Base-by-base conservation (phyloP, 352 stramenopile genomes). In the Elongisporangium undulatum region DNA sequence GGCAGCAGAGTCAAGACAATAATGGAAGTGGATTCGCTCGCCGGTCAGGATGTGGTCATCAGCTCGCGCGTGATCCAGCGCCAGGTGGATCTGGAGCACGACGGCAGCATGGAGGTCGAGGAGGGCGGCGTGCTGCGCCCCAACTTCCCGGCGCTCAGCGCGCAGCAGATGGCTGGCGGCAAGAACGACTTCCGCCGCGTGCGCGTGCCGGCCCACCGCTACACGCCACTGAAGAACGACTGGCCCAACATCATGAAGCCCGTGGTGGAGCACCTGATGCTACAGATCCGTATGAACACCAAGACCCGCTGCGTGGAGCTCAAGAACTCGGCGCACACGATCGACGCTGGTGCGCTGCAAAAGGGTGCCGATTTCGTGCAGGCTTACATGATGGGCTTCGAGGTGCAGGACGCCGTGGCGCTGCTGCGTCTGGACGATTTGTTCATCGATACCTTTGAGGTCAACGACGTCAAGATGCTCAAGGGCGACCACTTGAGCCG, bases 331-430 rank as follows among this genome's bases (percentile, higher is more conserved):
- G 72, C 83, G 50, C 82, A 97, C 63, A 99, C 97, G 23, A 77
- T 94, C 34, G 96, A 99, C 69, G 72, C 87, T 5, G 96, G 93
- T 23, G 90, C 95, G 38, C 74, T 99, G 41, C 97, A 99, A 75
- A 99, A 99, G 67, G 96, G 86, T 23, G 92, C 92, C 0, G 96
- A 99, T 82, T 99, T 99, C 67, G 90, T 99, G 29, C 88, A 97
- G 66, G 97, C 97, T 24, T 99, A 99, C 74, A 99, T 99, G 95
- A 95, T 99, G 82, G 98, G 98, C 53, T 99, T 99, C 64, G 97
- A 99, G 62, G 95, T 99, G 39, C 88, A 98, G 69, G 94, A 98
- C 63, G 92, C 94, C 0, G 93, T 99, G 22, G 98, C 98, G 21
- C 75, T 99, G 55, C 79, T 99, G 63, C 92, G 98, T 74, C 85